phyloP scores from a whole-genome alignment of 345 rosid genomes.

The Garcia nutans region DNA sequence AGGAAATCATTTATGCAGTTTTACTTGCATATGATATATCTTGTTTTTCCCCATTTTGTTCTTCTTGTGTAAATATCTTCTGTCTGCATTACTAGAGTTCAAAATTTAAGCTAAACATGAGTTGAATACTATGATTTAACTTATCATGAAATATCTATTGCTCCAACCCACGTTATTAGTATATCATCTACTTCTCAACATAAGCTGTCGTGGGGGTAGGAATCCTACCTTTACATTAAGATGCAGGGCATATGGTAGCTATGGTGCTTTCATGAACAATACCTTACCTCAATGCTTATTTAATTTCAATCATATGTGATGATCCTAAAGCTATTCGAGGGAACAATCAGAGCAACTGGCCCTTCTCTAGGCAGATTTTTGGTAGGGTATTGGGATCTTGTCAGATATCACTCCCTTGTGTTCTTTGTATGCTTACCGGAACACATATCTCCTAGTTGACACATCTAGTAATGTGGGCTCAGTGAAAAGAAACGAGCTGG shows the following conservation, averaged over 20 bases:
- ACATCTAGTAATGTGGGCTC: neutral
- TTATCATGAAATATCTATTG: neutral
- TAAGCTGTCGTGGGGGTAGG: neutral
- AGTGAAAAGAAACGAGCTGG: neutral
- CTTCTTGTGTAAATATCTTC: neutral
- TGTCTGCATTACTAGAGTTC: neutral
- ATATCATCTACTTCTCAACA: neutral
- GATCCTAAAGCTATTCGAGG: neutral
- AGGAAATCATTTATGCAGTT: neutral
- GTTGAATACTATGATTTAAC: neutral
- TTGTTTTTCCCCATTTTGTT: conserved; percentile 7
- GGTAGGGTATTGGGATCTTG: neutral
- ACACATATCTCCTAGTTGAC: neutral
- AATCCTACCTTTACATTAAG: neutral
- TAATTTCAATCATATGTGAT: neutral
- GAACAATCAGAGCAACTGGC: neutral
- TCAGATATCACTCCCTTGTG: neutral
- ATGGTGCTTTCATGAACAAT: neutral
- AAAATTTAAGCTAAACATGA: neutral
- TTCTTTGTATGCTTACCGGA: neutral
- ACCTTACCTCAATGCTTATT: neutral
- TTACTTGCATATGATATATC: neutral
- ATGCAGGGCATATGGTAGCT: neutral
- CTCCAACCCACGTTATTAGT: neutral
- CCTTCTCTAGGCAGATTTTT: neutral